Evolutionary conservation across 2,329 filamentous ascomycete species (phyloP).

Genomic region (Aspergillus ochraceus): DNA sequence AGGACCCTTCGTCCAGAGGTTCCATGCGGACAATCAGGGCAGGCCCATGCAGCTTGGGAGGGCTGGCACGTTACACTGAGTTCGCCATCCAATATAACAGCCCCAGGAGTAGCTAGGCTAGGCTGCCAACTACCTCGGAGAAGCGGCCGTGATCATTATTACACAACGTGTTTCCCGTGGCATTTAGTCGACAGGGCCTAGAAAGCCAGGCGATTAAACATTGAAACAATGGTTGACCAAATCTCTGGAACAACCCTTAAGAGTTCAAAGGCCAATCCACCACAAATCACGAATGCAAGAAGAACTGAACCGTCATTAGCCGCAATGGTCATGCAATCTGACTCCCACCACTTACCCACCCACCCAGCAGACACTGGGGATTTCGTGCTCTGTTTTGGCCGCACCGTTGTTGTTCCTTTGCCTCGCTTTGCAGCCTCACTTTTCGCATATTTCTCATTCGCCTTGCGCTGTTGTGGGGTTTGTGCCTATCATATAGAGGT

Average conservation of each 20-base stretch:
- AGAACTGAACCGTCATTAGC: conserved; percentile 47
- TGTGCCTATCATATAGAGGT: conserved; percentile 48
- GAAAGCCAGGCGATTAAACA: background rate
- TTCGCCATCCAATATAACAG: too few relatives aligned
- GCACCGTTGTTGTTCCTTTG: conserved; percentile 47
- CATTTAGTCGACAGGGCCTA: background rate
- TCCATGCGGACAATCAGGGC: too few relatives aligned
- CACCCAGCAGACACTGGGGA: conserved; percentile 57
- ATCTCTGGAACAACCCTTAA: background rate
- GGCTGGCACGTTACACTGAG: too few relatives aligned
- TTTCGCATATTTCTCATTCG: conserved; percentile 62
- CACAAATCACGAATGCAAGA: conserved; percentile 63
- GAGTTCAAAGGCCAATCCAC: conserved; percentile 45
- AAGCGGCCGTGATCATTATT: background rate
- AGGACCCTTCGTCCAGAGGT: too few relatives aligned
- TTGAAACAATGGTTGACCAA: background rate
- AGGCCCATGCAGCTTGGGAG: too few relatives aligned
- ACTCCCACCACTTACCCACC: conserved; percentile 54
- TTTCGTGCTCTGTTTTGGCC: conserved; percentile 52
- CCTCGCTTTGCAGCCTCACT: conserved; percentile 62
- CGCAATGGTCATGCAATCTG: background rate
- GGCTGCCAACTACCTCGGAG: background rate
- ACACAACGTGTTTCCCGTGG: background rate
- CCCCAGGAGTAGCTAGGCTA: too few relatives aligned
- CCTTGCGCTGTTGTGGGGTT: conserved; percentile 65